Base-by-base conservation (phyloP, 2,329 filamentous ascomycete genomes). In the Penicillium sp. region DNA sequence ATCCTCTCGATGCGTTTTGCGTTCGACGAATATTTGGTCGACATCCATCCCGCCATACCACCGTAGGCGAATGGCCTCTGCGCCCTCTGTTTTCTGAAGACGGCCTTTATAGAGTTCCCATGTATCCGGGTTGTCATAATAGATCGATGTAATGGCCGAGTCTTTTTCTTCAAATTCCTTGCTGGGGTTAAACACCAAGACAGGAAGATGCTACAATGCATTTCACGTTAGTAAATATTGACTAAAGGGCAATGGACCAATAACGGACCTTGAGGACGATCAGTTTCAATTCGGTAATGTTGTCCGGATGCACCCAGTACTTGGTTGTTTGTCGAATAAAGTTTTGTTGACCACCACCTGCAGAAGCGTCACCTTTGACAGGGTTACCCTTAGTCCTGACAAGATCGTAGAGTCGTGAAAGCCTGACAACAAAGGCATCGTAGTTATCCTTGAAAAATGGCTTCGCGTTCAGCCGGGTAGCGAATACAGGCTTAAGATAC, bases 371-470 rank as follows among this genome's bases (percentile, higher is more conserved):
- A 57, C 94, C 94, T 75, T 91, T 92, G 67, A 91, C 86, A 0
- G 94, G 94, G 70, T 95, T 93, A 58, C 94, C 94, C 64, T 93
- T 84, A 2, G 93, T 99, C 55, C 94, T 86, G 16, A 97, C 94
- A 43, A 95, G 81, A 72, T 99, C 93, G 78, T 97, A 99, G 56
- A 97, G 84, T 74, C 88, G 93, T 21, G 94, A 99, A 30, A 99
- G 84, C 75, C 95, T 91, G 61, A 97, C 88, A 35, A 99, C 90
- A 59, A 96, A 95, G 28, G 88, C 89, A 77, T 99, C 94, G 75
- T 97, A 97, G 75, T 99, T 97, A 71, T 97, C 93, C 73, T 96
- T 95, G 82, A 96, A 99, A 76, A 99, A 99, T 0, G 94, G 93
- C 73, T 96, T 97, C 47, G 91, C 90, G 76, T 95, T 96, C 68